Conservation (phyloP, 192 early-diverging fungal genomes). For the Phycomyces nitens region DNA sequence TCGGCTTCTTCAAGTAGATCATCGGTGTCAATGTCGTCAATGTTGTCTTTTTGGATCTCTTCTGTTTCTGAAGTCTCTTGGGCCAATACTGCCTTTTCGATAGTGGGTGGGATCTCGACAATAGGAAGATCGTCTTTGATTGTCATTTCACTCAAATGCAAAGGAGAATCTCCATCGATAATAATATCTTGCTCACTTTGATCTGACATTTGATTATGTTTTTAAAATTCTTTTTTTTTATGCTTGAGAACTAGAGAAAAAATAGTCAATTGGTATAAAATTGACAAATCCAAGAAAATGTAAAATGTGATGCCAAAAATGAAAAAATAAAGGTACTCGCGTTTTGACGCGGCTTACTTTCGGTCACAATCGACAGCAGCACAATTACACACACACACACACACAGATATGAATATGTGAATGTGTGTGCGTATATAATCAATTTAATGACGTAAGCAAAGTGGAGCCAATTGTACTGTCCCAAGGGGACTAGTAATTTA, state of each 20-base stretch:
- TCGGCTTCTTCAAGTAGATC: conserved; percentile 16
- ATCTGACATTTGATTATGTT: neutral
- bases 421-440: too few species aligned
- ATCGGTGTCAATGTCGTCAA: conserved; percentile 17
- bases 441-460: too few species aligned
- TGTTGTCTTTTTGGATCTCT: conserved; percentile 1
- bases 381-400: too few species aligned
- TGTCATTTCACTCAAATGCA: conserved; percentile 2
- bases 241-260: neutral
- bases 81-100: neutral
- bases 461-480: too few species aligned
- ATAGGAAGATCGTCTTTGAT: neutral
- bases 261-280: neutral
- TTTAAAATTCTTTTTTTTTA: neutral
- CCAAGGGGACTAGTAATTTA: too few species aligned
- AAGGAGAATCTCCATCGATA: conserved; percentile 6
- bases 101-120: neutral
- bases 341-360: too few species aligned
- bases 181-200: conserved; percentile 5
- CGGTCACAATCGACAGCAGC: too few species aligned
- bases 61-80: conserved; percentile 2
- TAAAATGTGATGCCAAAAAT: too few species aligned
- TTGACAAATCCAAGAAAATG: too few species aligned
- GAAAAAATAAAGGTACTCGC: too few species aligned
- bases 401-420: too few species aligned